Conservation (phyloP, 805 yeast genomes). For the Alloascoidea hylecoeti region DNA sequence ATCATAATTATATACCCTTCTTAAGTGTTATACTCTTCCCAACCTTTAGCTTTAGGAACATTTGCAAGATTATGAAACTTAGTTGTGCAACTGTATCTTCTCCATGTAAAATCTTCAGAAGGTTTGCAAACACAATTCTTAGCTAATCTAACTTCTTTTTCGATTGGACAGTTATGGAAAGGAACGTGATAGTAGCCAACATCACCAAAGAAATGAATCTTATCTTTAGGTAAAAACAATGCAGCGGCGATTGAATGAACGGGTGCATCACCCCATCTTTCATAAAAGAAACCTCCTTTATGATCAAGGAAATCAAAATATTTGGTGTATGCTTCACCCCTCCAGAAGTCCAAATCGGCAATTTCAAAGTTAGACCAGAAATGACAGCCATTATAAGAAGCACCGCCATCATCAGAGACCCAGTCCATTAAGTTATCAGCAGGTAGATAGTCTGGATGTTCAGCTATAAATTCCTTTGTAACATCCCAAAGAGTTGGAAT, state of each 20-base stretch:
- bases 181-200: conserved; percentile 47
- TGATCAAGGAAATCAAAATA: conserved; percentile 44
- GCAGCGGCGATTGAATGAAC: conserved; percentile 55
- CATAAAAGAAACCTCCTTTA: conserved; percentile 59
- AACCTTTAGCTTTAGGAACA: not conserved
- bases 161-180: conserved; percentile 44
- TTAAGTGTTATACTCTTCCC: not conserved
- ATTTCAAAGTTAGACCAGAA: conserved; percentile 78
- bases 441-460: conserved; percentile 43
- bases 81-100: conserved; percentile 22
- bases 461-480: conserved; percentile 46
- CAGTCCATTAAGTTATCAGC: conserved; percentile 54
- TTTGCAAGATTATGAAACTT: conserved; percentile 16
- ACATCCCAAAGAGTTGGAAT: conserved; percentile 68
- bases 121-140: conserved; percentile 54
- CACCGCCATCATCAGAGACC: conserved; percentile 57
- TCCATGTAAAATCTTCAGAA: conserved; percentile 23
- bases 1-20: too few relatives aligned
- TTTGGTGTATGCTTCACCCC: conserved; percentile 34
- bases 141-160: conserved; percentile 28
- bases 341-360: conserved; percentile 40
- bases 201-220: conserved; percentile 45
- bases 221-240: conserved; percentile 31
- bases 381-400: conserved; percentile 70
- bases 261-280: conserved; percentile 75